Conservation (phyloP, 176 grass and related monocot genomes). For the Juncus inflexus region DNA sequence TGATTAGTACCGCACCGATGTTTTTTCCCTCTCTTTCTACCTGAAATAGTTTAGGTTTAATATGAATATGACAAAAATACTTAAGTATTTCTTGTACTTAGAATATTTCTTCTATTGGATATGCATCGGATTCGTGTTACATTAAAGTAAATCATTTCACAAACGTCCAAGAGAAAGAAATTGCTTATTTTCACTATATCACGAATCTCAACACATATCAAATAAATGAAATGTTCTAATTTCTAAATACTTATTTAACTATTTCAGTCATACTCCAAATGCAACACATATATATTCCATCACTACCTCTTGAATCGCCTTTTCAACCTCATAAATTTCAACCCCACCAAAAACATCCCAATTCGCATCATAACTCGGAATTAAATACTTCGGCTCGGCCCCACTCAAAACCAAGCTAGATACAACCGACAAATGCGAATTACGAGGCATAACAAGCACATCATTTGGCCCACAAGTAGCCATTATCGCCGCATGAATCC, state of each 20-base stretch:
- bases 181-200: too few relatives aligned
- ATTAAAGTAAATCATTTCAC: too few relatives aligned
- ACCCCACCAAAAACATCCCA: constrained; percentile 84
- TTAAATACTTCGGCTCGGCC: constrained; percentile 67
- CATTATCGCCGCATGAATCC: constrained; percentile 84
- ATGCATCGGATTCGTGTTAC: too few relatives aligned
- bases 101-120: too few relatives aligned
- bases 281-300: background rate
- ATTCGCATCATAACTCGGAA: constrained; percentile 57
- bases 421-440: constrained; percentile 77
- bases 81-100: too few relatives aligned
- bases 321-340: constrained; percentile 39
- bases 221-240: too few relatives aligned
- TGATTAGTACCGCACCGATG: constrained; percentile 67
- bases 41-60: background rate
- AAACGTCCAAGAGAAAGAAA: too few relatives aligned
- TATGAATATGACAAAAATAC: too few relatives aligned
- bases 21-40: constrained; percentile 37
- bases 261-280: too few relatives aligned
- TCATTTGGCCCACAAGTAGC: constrained; percentile 62
- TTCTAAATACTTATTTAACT: too few relatives aligned
- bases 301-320: constrained; percentile 49
- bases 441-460: constrained; percentile 60
- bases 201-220: too few relatives aligned
- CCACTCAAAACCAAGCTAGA: constrained; percentile 72